Evolutionary conservation across 2,329 filamentous ascomycete genomes (phyloP), one percentile per base, ranked within the genome.

Genomic region (Hymenotorrendiella dingleyae): DNA sequence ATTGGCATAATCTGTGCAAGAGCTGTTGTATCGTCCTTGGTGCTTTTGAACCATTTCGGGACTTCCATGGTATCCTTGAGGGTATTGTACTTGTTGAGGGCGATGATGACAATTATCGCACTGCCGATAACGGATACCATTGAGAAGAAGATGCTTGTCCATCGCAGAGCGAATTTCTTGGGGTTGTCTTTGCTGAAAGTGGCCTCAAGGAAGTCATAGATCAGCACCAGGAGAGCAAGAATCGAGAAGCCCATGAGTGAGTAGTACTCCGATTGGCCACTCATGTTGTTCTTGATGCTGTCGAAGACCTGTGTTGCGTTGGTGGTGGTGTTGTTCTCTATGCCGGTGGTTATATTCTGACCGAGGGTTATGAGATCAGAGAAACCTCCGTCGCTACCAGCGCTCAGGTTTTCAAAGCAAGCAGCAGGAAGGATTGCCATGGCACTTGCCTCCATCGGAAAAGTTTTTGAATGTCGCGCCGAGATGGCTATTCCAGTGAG

Each of bases 1-100:
- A 42, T 37, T 7, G 24, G 40, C 17, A 42, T 11, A 19, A 29
- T 36, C 24, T 42, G 40, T 9, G 40, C 36, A 19, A 23, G 36
- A 8, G 40, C 24, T 33, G 32, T 36, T 17, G 27, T 19, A 23
- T 42, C 19, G 6, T 3, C 33, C 19, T 28, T 17, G 5, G 14
- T 19, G 17, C 14, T 20, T 7, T 16, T 17, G 26, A 24, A 42
- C 32, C 33, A 29, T 10, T 14, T n/a, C 2, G 33, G 32, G 16
- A 36, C 19, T 14, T 42, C 40, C 33, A 42, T 36, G 7, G 24
- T 26, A 29, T 14, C 21, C 11, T 23, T 36, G 10, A 42, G 20
- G 6, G 21, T 23, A 4, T 28, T 36, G 14, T 42, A 42, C 6
- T 20, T 16, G 1, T 12, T 30, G 11, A 27, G 24, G 2, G 23